phyloP scores from a whole-genome alignment of 306 rosid genomes.

The Acacia confusa region DNA sequence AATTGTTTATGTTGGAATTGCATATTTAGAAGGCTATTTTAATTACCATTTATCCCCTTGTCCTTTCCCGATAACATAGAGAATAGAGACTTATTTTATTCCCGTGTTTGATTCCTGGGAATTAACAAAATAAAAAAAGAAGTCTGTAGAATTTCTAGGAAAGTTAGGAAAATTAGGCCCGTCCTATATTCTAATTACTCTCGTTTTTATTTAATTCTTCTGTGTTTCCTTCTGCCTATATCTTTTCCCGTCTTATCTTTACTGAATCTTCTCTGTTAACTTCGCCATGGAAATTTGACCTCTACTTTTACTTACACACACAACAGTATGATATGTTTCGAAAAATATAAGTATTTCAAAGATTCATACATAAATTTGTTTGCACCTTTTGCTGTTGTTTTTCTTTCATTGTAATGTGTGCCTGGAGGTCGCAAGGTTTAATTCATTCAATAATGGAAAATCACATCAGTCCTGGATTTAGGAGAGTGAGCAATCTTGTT shows the following conservation, averaged over 20 bases:
- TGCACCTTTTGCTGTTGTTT: neutral
- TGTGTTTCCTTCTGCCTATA: conserved; percentile 1
- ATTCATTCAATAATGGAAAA: conserved; percentile 22
- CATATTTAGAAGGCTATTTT: neutral
- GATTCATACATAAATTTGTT: neutral
- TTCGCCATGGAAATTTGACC: neutral
- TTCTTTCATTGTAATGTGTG: neutral
- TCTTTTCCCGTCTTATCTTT: neutral
- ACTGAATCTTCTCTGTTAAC: conserved; percentile 13
- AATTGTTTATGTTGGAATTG: neutral
- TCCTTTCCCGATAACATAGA: neutral
- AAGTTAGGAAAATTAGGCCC: neutral
- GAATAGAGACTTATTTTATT: conserved; percentile 1
- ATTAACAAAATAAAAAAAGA: neutral
- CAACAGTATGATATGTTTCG: neutral
- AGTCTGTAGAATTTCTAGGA: neutral
- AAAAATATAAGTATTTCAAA: no score
- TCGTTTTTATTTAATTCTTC: neutral
- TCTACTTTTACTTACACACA: neutral
- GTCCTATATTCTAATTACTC: neutral
- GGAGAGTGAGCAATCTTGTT: neutral
- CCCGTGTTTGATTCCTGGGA: neutral
- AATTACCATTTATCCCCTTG: conserved; percentile 15
- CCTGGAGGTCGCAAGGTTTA: conserved; percentile 14
- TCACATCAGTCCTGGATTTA: conserved; percentile 7